Conservation (phyloP, 352 stramenopile species). For the Phytophthora pseudosyringae region DNA sequence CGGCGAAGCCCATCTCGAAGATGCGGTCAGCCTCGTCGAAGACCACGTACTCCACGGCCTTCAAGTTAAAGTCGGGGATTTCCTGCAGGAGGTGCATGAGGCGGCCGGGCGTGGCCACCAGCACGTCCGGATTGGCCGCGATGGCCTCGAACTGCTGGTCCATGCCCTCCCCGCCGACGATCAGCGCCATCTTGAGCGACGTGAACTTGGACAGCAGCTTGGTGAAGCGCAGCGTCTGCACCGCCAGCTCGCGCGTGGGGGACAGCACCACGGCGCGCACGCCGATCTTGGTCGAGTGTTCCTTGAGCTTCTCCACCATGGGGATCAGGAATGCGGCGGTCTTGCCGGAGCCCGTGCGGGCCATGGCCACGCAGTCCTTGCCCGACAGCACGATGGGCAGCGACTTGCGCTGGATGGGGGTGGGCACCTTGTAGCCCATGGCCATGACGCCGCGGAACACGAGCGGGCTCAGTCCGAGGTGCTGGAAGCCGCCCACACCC, state of each 20-base stretch:
- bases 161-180: constrained; percentile 98
- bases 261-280: constrained; percentile 92
- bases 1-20: constrained; percentile 99
- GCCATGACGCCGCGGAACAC: constrained; percentile 90
- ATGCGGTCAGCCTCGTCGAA: constrained; percentile 99
- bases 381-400: constrained; percentile 96
- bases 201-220: constrained; percentile 94
- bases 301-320: constrained; percentile 97
- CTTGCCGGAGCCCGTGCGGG: constrained; percentile 97
- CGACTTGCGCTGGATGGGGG: constrained; percentile 98
- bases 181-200: constrained; percentile 90
- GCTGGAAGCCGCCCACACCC: constrained; percentile 83
- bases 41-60: constrained; percentile 92
- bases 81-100: constrained; percentile 95
- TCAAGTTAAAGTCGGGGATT: constrained; percentile 94
- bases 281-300: constrained; percentile 91
- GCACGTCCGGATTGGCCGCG: constrained; percentile 92
- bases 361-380: constrained; percentile 98
- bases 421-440: constrained; percentile 98
- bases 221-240: constrained; percentile 95
- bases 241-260: constrained; percentile 98
- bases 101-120: constrained; percentile 95
- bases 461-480: constrained; percentile 76
- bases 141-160: constrained; percentile 98
- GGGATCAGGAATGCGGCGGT: constrained; percentile 98